These are phyloP conservation scores for Nymphaea colorata DNA, from an alignment of 164 flowering plant genomes.

Conservation along the genomic window DNA sequence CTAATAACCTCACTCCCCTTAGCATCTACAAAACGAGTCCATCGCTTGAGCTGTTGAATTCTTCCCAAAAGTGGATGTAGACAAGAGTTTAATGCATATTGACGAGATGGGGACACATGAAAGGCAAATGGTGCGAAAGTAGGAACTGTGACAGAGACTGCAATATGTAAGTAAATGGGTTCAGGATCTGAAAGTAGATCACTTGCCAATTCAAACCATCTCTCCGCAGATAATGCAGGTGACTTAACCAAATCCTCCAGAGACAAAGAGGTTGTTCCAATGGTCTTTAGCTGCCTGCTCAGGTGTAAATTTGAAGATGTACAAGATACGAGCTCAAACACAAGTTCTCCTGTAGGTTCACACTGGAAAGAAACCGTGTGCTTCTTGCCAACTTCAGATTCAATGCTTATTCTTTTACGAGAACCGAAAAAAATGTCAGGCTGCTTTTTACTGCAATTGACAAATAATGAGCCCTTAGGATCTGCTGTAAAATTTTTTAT, in stretches of 20 bases:
- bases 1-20: constrained; percentile 41
- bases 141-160: constrained; percentile 64
- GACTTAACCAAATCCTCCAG: constrained; percentile 37
- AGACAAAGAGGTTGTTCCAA: constrained; percentile 55
- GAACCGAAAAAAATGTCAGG: constrained; percentile 51
- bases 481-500: constrained; percentile 53
- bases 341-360: constrained; percentile 61
- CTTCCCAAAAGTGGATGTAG: constrained; percentile 36
- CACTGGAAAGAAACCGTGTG: constrained; percentile 67
- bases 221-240: constrained; percentile 45
- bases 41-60: constrained; percentile 29
- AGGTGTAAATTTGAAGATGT: constrained; percentile 30
- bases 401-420: constrained; percentile 42
- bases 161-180: constrained; percentile 50
- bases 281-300: constrained; percentile 20
- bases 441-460: constrained; percentile 48
- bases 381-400: constrained; percentile 52
- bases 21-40: constrained; percentile 46
- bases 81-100: constrained; percentile 34
- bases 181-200: constrained; percentile 31
- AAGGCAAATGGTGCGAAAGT: constrained; percentile 32
- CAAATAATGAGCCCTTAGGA: constrained; percentile 47
- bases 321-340: constrained; percentile 45
- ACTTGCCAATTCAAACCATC: constrained; percentile 55
- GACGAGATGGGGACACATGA: constrained; percentile 36